Percentiles rank a stretch among this genome's conserved stretches.
Evolutionary conservation across 2,329 filamentous ascomycete species (phyloP).

Genomic region (Pyrenophora tritici-repentis): DNA sequence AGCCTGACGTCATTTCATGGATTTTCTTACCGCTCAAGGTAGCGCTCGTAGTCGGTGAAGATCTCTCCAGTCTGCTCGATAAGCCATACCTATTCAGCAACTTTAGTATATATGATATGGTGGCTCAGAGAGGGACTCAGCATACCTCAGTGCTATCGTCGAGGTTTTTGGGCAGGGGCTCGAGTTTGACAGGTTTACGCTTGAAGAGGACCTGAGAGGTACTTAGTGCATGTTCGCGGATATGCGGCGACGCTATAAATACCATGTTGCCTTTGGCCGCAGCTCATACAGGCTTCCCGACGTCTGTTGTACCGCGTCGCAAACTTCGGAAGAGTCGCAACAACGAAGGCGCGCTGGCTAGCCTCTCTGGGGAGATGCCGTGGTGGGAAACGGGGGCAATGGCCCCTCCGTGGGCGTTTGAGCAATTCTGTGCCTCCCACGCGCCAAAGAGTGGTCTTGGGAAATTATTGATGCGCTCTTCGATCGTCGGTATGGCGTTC

Average conservation of each 20-base stretch:
- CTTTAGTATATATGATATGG: constrained; percentile 34
- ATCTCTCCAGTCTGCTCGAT: constrained; percentile 89
- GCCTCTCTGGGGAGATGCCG: constrained; percentile 1
- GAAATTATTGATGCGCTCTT: constrained; percentile 40
- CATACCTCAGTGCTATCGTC: constrained; percentile 84
- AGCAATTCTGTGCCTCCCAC: constrained; percentile 20
- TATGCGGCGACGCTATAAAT: constrained; percentile 19
- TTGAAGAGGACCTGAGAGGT: constrained; percentile 83
- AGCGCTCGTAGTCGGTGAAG: constrained; percentile 86
- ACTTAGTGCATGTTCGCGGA: constrained; percentile 21
- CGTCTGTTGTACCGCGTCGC: constrained; percentile 32
- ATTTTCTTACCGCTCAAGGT: constrained; percentile 73
- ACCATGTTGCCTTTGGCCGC: constrained; percentile 40
- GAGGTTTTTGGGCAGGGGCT: constrained; percentile 71
- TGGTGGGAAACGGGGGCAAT: constrained; percentile 7
- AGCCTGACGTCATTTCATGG: constrained; percentile 27
- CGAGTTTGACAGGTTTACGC: constrained; percentile 87
- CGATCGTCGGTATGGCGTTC: constrained; percentile 39
- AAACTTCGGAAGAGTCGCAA: constrained; percentile 35
- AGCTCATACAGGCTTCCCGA: constrained; percentile 38
- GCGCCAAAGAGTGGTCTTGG: constrained; percentile 25
- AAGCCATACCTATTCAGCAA: constrained; percentile 74
- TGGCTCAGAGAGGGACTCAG: constrained; percentile 4
- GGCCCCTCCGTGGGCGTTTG: constrained; percentile 15
- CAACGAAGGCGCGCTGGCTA: constrained; percentile 18